Percentiles rank a stretch among this genome's conserved stretches.
These are phyloP conservation scores for Magnaporthales sp. DNA, from an alignment of 2,329 filamentous ascomycete genomes.

Conservation along the genomic window DNA sequence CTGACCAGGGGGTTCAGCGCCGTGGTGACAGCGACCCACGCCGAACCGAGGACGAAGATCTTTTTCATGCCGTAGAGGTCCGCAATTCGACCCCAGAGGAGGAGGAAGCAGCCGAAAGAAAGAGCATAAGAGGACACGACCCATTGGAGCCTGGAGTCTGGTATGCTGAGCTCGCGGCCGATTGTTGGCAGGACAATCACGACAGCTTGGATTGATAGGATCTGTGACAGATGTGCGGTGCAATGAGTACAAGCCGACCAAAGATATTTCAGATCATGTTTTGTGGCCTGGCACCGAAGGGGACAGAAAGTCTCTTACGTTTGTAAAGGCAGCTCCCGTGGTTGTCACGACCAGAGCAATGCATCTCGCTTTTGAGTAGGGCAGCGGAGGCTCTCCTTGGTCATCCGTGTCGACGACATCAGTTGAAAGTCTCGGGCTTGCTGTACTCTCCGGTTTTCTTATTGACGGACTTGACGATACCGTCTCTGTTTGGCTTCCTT, in stretches of 20 bases:
- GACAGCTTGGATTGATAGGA: constrained; percentile 45
- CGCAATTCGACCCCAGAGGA: constrained; percentile 59
- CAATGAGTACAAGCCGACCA: not conserved
- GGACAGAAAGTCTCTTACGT: constrained; percentile 26
- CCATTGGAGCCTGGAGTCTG: constrained; percentile 54
- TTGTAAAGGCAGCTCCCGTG: constrained; percentile 47
- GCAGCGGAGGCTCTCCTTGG: constrained; percentile 6
- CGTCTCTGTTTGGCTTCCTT: not conserved
- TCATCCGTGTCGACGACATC: not conserved
- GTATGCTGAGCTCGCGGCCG: constrained; percentile 44
- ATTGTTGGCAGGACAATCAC: constrained; percentile 58
- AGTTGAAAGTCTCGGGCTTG: not conserved
- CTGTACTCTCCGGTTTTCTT: not conserved
- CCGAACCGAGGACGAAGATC: constrained; percentile 56
- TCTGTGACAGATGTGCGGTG: constrained; percentile 6
- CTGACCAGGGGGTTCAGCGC: constrained; percentile 54
- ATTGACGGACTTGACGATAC: not conserved
- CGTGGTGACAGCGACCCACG: constrained; percentile 52
- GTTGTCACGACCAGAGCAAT: constrained; percentile 46
- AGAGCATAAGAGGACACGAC: constrained; percentile 58
- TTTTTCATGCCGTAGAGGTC: constrained; percentile 58
- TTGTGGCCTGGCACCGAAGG: no score
- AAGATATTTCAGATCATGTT: no score
- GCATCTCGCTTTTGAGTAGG: constrained; percentile 37
- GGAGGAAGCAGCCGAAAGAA: constrained; percentile 57